Conservation (phyloP, 2,329 filamentous ascomycete species). For the Sporothrix globosa region DNA sequence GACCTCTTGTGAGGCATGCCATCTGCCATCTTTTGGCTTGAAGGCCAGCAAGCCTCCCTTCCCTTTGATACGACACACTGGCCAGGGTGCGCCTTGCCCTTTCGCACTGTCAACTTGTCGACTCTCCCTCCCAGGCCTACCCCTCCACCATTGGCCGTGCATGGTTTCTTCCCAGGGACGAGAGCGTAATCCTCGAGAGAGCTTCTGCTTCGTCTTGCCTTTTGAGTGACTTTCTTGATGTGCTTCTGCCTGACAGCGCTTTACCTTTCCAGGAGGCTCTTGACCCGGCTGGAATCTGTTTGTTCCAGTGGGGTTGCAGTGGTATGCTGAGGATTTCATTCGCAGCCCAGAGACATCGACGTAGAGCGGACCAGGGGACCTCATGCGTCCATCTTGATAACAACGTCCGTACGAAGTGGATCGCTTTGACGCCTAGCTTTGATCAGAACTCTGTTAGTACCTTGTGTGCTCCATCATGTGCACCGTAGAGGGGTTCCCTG, state of each 20-base stretch:
- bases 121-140: slow-evolving; percentile 18
- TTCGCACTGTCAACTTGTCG: slow-evolving; percentile 11
- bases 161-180: neutral
- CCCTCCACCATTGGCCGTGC: slow-evolving; percentile 20
- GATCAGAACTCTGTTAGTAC: slow-evolving; percentile 9
- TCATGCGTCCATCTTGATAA: slow-evolving; percentile 3
- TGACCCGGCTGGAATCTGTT: neutral
- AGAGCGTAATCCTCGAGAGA: slow-evolving; percentile 5
- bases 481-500: neutral
- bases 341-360: neutral
- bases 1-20: neutral
- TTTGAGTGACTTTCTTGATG: neutral
- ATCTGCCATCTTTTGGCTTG: slow-evolving; percentile 4
- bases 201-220: neutral
- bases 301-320: neutral
- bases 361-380: neutral
- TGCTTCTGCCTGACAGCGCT: neutral
- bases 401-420: neutral
- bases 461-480: slow-evolving; percentile 10
- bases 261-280: neutral
- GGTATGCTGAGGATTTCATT: neutral
- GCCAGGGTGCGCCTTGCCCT: neutral
- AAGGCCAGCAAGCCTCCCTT: neutral
- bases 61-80: slow-evolving; percentile 1
- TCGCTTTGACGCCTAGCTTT: neutral